These are phyloP conservation scores for Blastobotrys serpentis DNA, from an alignment of 1,139 yeast genomes.

Conservation along the genomic window DNA sequence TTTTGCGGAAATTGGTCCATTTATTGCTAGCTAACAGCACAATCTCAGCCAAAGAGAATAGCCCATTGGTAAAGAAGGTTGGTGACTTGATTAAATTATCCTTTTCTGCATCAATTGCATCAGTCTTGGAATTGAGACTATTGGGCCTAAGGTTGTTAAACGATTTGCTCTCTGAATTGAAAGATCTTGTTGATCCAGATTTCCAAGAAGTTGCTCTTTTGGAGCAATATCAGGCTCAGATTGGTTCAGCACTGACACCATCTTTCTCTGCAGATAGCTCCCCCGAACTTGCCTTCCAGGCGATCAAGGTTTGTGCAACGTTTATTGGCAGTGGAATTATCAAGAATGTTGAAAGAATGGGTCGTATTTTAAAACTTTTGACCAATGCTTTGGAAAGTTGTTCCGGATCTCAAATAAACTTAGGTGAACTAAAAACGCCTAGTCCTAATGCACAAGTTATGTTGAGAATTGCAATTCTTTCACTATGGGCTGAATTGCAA, in stretches of 20 bases:
- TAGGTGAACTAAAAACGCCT: conserved; percentile 45
- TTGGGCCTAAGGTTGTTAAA: conserved; percentile 70
- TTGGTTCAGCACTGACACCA: conserved; percentile 85
- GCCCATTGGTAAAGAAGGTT: conserved; percentile 49
- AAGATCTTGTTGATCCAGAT: conserved; percentile 64
- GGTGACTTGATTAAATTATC: conserved; percentile 80
- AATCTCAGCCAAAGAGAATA: conserved; percentile 35
- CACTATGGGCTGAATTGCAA: conserved; percentile 85
- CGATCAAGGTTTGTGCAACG: conserved; percentile 76
- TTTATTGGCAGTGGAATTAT: conserved; percentile 61
- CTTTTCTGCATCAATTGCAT: conserved; percentile 77
- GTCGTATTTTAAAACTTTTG: conserved; percentile 66
- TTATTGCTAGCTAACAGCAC: conserved; percentile 46
- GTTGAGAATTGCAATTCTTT: conserved; percentile 67
- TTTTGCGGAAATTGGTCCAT: conserved; percentile 54
- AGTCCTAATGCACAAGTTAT: conserved; percentile 51
- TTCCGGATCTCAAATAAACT: conserved; percentile 38
- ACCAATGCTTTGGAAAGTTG: conserved; percentile 65
- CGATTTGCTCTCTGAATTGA: conserved; percentile 49
- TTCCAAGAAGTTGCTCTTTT: conserved; percentile 69
- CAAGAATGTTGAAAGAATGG: conserved; percentile 48
- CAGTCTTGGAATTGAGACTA: conserved; percentile 58
- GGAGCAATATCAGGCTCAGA: conserved; percentile 94
- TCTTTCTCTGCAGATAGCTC: conserved; percentile 78
- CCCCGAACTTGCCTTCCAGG: conserved; percentile 71